phyloP scores from a whole-genome alignment of 2,329 filamentous ascomycete genomes.

The Trichoderma atrobrunneum region DNA sequence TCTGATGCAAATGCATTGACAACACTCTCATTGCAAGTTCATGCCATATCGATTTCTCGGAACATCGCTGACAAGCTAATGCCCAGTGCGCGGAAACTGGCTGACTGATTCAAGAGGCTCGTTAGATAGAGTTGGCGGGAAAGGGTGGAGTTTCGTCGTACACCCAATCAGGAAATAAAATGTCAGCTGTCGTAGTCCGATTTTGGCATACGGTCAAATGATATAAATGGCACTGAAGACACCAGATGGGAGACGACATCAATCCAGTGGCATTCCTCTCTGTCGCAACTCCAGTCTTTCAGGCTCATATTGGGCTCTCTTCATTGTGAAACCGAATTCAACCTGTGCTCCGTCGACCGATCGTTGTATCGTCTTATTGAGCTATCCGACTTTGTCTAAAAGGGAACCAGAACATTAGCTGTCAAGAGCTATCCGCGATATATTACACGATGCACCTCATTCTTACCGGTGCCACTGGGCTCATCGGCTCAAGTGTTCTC shows the following conservation, averaged over 20 bases:
- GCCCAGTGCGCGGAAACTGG: not conserved
- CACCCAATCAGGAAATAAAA: not conserved
- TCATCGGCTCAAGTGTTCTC: slow-evolving; percentile 17
- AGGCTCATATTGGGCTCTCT: too few relatives aligned
- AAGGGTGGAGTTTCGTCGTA: not conserved
- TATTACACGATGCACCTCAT: slow-evolving; percentile 15
- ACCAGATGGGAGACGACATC: not conserved
- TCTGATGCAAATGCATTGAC: not conserved
- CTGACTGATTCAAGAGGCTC: not conserved
- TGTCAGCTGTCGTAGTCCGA: not conserved
- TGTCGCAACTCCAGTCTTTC: not conserved
- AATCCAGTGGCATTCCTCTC: not conserved
- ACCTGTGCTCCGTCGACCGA: not conserved
- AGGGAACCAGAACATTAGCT: not conserved
- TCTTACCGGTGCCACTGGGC: slow-evolving; percentile 18
- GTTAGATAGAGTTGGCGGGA: not conserved
- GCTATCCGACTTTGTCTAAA: not conserved
- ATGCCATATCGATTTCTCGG: not conserved
- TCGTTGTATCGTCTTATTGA: not conserved
- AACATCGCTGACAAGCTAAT: not conserved
- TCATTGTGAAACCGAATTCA: not conserved
- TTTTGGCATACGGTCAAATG: not conserved
- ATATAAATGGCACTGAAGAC: not conserved
- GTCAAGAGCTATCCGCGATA: not conserved
- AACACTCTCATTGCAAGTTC: not conserved